Evolutionary conservation across 768 basidiomycete genomes (phyloP), one percentile per base, ranked within the genome.

Genomic region (Zangia roseola): DNA sequence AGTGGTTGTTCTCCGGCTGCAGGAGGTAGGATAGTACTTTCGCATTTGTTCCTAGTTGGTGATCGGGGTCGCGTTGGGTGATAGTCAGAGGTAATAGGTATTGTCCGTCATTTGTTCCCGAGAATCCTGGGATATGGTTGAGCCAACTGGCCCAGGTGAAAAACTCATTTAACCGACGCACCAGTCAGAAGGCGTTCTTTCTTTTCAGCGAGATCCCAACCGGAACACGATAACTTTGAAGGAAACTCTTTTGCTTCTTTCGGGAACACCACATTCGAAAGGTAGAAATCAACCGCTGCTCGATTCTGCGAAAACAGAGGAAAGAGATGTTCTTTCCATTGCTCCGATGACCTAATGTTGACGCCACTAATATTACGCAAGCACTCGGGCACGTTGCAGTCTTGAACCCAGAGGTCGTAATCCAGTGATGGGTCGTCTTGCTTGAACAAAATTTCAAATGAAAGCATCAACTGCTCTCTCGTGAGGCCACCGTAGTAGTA

Each of bases 41-140:
- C 0, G 81, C 81, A 39, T 80, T 81, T 2, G 80, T 82, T 24
- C 69, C 63, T 5, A 49, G 58, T 30, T 70, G 69, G 41, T 59
- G 59, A 10, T 56, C 45, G 0, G 57, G 56, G 35, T 70, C 69
- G 7, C 37, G 47, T 39, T 70, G 69, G 6, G 49, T 42, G 12
- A 74, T 70, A 3, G 71, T 61, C 0, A 62, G 50, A 0, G 74
- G 74, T 10, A 75, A 45, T 10, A 63, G 55, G 44, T 80, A 76
- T 20, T 59, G 68, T 1, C 61, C 61, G 30, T 74, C 71, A 13
- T 73, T 74, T 0, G 71, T 73, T 0, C 74, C 71, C 19, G 73
- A 74, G 49, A 73, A 73, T 6, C 71, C 71, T 52, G 45, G 8
- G 31, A 25, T 2, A 21, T 1, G 7, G 13, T 35, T 40, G 14